A percentile compares a stretch with the other conserved stretches of the same genome.
Evolutionary conservation across 805 yeast species (phyloP).

Genomic region (Candida manassasensis): DNA sequence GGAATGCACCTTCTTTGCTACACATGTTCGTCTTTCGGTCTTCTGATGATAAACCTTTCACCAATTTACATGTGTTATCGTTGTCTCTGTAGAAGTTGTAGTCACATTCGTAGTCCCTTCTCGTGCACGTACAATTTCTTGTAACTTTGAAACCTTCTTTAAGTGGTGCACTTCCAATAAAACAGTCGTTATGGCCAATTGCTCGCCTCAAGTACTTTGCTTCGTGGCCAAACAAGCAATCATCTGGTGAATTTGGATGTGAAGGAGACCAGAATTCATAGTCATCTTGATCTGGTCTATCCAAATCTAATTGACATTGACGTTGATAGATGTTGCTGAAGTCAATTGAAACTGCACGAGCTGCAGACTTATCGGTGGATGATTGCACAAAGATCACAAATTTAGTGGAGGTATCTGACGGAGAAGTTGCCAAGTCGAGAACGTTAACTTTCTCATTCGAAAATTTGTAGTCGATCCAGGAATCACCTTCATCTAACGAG

Average conservation of each 20-base stretch:
- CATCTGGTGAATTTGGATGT: constrained; percentile 30
- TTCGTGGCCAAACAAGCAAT: constrained; percentile 42
- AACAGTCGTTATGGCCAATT: constrained; percentile 54
- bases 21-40: constrained; percentile 60
- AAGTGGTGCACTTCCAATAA: constrained; percentile 60
- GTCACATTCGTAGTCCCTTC: constrained; percentile 92
- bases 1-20: constrained; percentile 49
- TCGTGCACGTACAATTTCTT: constrained; percentile 75
- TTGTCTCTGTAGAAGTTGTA: constrained; percentile 64
- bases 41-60: constrained; percentile 65
- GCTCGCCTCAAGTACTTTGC: constrained; percentile 38
- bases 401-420: constrained; percentile 81
- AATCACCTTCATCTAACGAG: constrained; percentile 74
- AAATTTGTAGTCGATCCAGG: constrained; percentile 69
- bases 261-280: constrained; percentile 41
- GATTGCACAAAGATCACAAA: constrained; percentile 58
- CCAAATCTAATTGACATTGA: constrained; percentile 41
- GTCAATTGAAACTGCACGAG: constrained; percentile 40
- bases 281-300: constrained; percentile 37
- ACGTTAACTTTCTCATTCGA: constrained; percentile 51
- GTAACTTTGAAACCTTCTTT: constrained; percentile 50
- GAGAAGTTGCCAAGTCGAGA: constrained; percentile 80
- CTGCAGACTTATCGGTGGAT: constrained; percentile 32
- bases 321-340: constrained; percentile 31
- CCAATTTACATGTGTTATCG: constrained; percentile 84